Evolutionary conservation across 345 rosid species (phyloP).

Genomic region (Gynandropsis gynandra): DNA sequence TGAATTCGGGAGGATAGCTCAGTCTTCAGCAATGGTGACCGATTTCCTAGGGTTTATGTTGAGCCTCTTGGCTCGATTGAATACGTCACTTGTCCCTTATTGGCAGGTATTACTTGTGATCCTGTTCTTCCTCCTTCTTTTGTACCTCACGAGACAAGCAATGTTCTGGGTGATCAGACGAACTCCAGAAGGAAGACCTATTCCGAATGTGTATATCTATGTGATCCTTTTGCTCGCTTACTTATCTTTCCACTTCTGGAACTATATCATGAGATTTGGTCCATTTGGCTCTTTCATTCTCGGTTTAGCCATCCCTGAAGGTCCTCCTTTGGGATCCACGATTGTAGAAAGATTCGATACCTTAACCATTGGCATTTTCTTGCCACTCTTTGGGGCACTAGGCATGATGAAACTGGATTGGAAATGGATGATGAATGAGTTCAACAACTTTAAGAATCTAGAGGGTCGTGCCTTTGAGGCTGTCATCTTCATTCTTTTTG

Average conservation of each 20-base stretch:
- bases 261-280: background rate
- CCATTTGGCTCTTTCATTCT: constrained; percentile 24
- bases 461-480: constrained; percentile 9
- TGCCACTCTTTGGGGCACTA: constrained; percentile 32
- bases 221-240: constrained; percentile 12
- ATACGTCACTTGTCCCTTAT: background rate
- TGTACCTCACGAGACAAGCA: constrained; percentile 22
- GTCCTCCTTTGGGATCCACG: constrained; percentile 39
- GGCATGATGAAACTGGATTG: constrained; percentile 19
- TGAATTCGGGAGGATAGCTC: constrained; percentile 35
- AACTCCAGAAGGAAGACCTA: constrained; percentile 30
- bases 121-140: background rate
- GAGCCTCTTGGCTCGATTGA: background rate
- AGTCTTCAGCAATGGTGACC: constrained; percentile 33
- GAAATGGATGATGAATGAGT: background rate
- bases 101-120: background rate
- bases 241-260: constrained; percentile 2
- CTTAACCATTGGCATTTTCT: constrained; percentile 25
- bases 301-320: constrained; percentile 40
- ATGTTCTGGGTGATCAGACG: constrained; percentile 32
- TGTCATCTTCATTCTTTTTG: constrained; percentile 9
- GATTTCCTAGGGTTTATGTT: constrained; percentile 16
- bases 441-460: background rate
- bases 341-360: constrained; percentile 28
- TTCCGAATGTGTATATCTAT: constrained; percentile 17